Percentiles rank a stretch among this genome's conserved stretches.
Evolutionary conservation across 148 eudicot species (phyloP).

Genomic region (Chenopodium formosanum): DNA sequence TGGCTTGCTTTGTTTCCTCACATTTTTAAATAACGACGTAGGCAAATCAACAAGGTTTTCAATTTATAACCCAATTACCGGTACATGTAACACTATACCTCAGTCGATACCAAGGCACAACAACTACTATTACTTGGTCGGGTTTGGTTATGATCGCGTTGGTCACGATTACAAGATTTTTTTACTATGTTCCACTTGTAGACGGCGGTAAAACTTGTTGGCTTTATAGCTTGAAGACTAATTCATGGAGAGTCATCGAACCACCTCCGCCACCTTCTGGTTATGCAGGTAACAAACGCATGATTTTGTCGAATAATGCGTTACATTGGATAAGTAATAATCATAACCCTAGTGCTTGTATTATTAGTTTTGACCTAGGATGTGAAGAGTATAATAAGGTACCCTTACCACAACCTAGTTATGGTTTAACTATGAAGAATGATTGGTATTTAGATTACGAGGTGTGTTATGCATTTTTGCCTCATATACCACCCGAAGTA

Average conservation of each 20-base stretch:
- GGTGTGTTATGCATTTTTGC: too few species aligned
- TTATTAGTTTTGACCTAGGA: not conserved
- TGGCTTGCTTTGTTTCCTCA: not conserved
- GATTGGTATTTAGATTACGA: not conserved
- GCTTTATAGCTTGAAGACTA: not conserved
- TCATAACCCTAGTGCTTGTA: not conserved
- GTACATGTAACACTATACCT: not conserved
- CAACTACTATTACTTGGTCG: not conserved
- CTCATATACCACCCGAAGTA: too few species aligned
- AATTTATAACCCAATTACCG: not conserved
- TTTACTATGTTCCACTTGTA: too few species aligned
- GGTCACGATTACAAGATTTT: not conserved
- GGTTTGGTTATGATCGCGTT: not conserved
- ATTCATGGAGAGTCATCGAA: not conserved
- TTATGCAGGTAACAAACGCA: not conserved
- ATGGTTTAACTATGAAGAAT: not conserved
- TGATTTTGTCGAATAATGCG: not conserved
- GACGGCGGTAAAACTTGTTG: not conserved
- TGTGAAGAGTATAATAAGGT: not conserved
- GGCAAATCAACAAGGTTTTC: not conserved
- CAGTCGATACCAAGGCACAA: not conserved
- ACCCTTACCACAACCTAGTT: not conserved
- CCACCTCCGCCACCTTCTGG: not conserved
- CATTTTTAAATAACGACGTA: too few species aligned
- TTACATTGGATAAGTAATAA: not conserved